Evolutionary conservation across 345 rosid genomes (phyloP).

Genomic region (Jatropha curcas): DNA sequence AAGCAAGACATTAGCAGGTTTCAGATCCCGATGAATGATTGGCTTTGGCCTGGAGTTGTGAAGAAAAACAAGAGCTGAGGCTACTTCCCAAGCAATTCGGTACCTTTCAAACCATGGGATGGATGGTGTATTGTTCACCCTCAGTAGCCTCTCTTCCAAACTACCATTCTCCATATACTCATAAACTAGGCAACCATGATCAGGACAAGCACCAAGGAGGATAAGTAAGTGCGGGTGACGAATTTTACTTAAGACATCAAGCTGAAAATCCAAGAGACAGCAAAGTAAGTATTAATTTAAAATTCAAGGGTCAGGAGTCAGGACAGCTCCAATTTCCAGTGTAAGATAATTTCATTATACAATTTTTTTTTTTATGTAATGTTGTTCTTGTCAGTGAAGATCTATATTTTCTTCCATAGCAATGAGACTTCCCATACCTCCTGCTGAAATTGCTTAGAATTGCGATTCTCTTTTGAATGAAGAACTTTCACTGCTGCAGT

Average conservation of each 20-base stretch:
- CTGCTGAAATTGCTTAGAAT: slow-evolving; percentile 66
- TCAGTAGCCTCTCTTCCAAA: slow-evolving; percentile 64
- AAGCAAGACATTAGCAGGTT: slow-evolving; percentile 88
- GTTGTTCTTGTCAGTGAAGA: background rate
- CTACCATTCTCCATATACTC: slow-evolving; percentile 92
- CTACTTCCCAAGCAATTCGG: slow-evolving; percentile 88
- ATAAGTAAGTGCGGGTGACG: slow-evolving; percentile 89
- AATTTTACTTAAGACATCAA: slow-evolving; percentile 77
- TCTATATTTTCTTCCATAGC: background rate
- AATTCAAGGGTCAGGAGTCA: background rate
- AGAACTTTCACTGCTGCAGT: slow-evolving; percentile 83
- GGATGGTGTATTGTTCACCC: slow-evolving; percentile 45
- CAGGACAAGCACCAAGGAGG: slow-evolving; percentile 87
- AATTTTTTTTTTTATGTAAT: background rate
- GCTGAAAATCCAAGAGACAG: slow-evolving; percentile 41
- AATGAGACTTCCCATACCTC: slow-evolving; percentile 50
- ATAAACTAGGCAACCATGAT: slow-evolving; percentile 68
- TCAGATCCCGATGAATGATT: slow-evolving; percentile 84
- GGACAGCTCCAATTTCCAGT: no score
- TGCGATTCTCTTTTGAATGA: slow-evolving; percentile 54
- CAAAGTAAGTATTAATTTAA: slow-evolving; percentile 13
- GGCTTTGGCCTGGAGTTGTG: slow-evolving; percentile 76
- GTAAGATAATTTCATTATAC: background rate
- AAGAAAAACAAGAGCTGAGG: slow-evolving; percentile 76
- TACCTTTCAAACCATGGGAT: slow-evolving; percentile 81